Base-by-base conservation (phyloP, 2,329 filamentous ascomycete genomes). In the Ceratocystis smalleyi region DNA sequence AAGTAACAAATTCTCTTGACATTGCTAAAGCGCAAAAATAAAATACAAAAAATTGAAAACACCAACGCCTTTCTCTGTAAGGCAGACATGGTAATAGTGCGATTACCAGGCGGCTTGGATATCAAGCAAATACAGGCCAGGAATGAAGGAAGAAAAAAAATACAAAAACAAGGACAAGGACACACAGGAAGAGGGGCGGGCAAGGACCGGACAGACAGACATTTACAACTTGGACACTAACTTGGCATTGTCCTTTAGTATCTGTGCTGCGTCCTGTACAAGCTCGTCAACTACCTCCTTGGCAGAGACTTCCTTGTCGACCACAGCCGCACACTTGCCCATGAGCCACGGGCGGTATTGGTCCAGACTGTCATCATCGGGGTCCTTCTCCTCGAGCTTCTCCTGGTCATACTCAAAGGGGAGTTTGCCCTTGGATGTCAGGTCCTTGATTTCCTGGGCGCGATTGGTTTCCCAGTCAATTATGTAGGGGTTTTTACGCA, bases 391-490 rank as follows among this genome's bases (percentile, higher is more conserved):
- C 73, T 79, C 76, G 71, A 95, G 76, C 76, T 87, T 88, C 79
- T 99, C 94, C 43, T 99, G 83, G 73, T 99, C 94, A 71, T 89
- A 82, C 80, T 97, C 94, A 68, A 95, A 95, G 59, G 94, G 94
- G 70, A 99, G 89, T 73, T 89, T 79, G 71, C 94, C 94, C 83
- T 95, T 89, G 72, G 82, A 73, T 8, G 91, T 95, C 64, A 99
- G 83, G 72, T 95, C 83, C 81, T 91, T 95, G 76, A 99, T 96
- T 81, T 99, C 94, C 47, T 83, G 78, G 69, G 82, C 79, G 70
- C 94, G 88, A 80, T 97, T 94, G 71, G 87, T 86, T 78, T 99
- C 92, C 94, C 94, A 99, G 81, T 96, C 89, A 73, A 84, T 75
- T 72, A 99, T 97, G 77, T 99, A 99, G 5, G 87, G 76, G 79